phyloP scores from a whole-genome alignment of 352 stramenopile genomes.

The Aphanomyces stellatus region DNA sequence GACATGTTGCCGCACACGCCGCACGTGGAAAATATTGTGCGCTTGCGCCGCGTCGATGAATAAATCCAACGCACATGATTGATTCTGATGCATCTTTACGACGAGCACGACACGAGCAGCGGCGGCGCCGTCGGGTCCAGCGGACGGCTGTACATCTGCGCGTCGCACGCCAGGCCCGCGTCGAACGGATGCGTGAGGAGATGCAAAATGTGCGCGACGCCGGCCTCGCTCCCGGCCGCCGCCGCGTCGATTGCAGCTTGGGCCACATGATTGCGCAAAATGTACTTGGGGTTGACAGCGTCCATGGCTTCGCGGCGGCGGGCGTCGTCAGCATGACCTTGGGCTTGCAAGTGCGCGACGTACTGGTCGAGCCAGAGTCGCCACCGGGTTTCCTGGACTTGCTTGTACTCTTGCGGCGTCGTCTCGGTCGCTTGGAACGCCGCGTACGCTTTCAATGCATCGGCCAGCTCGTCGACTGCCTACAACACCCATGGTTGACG shows the following conservation, averaged over 20 bases:
- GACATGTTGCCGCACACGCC: slow-evolving; percentile 77
- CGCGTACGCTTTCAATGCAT: slow-evolving; percentile 25
- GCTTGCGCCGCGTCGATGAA: background rate
- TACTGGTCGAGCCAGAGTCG: slow-evolving; percentile 51
- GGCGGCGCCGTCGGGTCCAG: slow-evolving; percentile 36
- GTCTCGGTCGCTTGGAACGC: slow-evolving; percentile 19
- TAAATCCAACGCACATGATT: too few species aligned
- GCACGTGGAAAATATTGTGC: slow-evolving; percentile 61
- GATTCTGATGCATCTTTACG: too few species aligned
- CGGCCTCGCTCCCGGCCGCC: slow-evolving; percentile 48
- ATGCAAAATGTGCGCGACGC: slow-evolving; percentile 61
- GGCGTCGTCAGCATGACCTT: slow-evolving; percentile 29
- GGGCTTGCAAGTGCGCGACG: slow-evolving; percentile 32
- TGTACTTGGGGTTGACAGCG: slow-evolving; percentile 67
- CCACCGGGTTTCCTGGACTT: slow-evolving; percentile 39
- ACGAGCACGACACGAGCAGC: slow-evolving; percentile 81
- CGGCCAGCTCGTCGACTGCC: slow-evolving; percentile 32
- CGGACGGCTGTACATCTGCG: slow-evolving; percentile 38
- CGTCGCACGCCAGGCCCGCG: slow-evolving; percentile 27
- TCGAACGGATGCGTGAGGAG: slow-evolving; percentile 65
- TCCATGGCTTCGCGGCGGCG: slow-evolving; percentile 37
- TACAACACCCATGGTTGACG: slow-evolving; percentile 29
- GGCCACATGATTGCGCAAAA: slow-evolving; percentile 85
- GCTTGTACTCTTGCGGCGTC: slow-evolving; percentile 41
- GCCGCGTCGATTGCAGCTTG: slow-evolving; percentile 82